phyloP scores from a whole-genome alignment of 139 green algal species.

The Diplosphaera chodatii region DNA sequence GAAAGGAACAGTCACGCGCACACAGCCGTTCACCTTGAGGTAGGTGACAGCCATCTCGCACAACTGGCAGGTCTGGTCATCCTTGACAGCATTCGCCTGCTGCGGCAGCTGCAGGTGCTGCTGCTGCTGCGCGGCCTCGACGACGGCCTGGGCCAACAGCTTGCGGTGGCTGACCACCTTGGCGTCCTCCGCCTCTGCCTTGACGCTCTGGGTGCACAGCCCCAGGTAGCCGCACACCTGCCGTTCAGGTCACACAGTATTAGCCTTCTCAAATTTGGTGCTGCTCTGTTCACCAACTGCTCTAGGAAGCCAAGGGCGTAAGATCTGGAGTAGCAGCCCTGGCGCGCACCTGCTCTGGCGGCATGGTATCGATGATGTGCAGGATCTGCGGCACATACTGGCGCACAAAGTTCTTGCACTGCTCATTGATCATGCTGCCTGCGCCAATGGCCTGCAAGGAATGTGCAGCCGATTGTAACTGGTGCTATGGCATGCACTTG shows the following conservation, averaged over 20 bases:
- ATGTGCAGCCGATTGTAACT: too few relatives aligned
- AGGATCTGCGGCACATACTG: slow-evolving; percentile 37
- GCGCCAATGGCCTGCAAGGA: slow-evolving; percentile 53
- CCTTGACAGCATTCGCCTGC: slow-evolving; percentile 3
- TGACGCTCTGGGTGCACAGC: slow-evolving; percentile 32
- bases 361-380: slow-evolving; percentile 20
- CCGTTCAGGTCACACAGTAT: too few relatives aligned
- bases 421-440: slow-evolving; percentile 45
- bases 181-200: neutral
- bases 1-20: neutral
- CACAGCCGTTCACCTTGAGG: slow-evolving; percentile 31
- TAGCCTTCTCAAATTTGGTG: too few relatives aligned
- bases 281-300: too few relatives aligned
- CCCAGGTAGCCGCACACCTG: slow-evolving; percentile 62
- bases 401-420: slow-evolving; percentile 48
- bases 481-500: too few relatives aligned
- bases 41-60: slow-evolving; percentile 78
- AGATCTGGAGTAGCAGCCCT: neutral
- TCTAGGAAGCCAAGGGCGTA: too few relatives aligned
- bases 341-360: slow-evolving; percentile 13
- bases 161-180: slow-evolving; percentile 7
- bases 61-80: slow-evolving; percentile 54
- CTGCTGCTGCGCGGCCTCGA: slow-evolving; percentile 11
- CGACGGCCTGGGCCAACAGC: slow-evolving; percentile 3
- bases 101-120: slow-evolving; percentile 2